Conservation (phyloP, 768 basidiomycete species). For the Coprinopsis sp. region DNA sequence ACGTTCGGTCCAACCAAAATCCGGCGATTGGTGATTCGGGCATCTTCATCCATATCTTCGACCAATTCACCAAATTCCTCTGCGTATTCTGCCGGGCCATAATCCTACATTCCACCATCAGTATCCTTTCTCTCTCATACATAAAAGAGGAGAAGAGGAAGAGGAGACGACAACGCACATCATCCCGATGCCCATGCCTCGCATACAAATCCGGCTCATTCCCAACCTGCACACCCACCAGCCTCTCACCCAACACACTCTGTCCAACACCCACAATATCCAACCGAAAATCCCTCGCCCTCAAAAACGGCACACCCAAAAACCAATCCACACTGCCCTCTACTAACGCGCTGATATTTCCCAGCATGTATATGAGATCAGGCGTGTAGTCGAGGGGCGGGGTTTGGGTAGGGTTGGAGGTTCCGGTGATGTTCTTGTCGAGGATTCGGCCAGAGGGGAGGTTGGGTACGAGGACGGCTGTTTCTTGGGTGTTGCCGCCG, state of each 20-base stretch:
- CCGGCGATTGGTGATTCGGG: conserved; percentile 29
- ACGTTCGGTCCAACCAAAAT: conserved; percentile 61
- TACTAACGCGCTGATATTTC: conserved; percentile 52
- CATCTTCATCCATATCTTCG: conserved; percentile 31
- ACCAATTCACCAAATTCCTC: conserved; percentile 43
- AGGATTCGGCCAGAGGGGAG: conserved; percentile 37
- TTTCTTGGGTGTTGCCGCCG: conserved; percentile 80
- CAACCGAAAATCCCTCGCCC: conserved; percentile 48
- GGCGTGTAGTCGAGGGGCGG: conserved; percentile 59
- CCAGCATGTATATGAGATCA: conserved; percentile 64
- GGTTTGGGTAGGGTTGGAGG: conserved; percentile 44
- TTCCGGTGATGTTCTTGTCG: conserved; percentile 18
- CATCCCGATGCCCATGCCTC: conserved; percentile 16
- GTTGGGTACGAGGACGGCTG: conserved; percentile 45
- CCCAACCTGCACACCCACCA: conserved; percentile 67
- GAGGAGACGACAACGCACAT: conserved; percentile 6
- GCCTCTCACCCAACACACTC: conserved; percentile 55
- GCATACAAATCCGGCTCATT: conserved; percentile 80
- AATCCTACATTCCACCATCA: conserved; percentile 20
- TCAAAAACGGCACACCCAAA: conserved; percentile 63
- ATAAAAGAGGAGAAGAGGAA: conserved; percentile 10
- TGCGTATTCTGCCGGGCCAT: conserved; percentile 36
- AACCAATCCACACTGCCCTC: conserved; percentile 72
- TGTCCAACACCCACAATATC: conserved; percentile 55
- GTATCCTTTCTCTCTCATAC: too few relatives aligned